Base-by-base conservation (phyloP, 208 protist species). In the Leishmania arabica region DNA sequence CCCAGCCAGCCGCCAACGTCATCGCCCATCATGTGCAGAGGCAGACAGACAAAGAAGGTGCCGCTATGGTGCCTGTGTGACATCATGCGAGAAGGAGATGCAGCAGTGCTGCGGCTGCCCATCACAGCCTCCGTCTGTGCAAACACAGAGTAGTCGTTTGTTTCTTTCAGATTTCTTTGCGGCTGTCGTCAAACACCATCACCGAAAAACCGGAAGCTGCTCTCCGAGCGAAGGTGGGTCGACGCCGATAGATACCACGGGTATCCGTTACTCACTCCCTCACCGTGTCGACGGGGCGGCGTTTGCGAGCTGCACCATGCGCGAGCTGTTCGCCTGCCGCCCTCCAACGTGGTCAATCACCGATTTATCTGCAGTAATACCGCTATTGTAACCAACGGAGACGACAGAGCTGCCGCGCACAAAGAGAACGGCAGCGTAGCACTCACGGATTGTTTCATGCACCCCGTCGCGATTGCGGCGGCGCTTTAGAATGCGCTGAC, bases 401-500 rank as follows among this genome's bases (percentile, higher is more conserved):
- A 90, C 72, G 45, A 97, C 83, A 71, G 86, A 91, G 82, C 83
- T 81, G 15, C 92, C 93, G 5, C 93, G 91, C 31, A 97, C 87
- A 88, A 97, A 96, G 9, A 97, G 49, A 3, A 95, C 90, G 3
- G 83, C 82, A 15, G 85, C 75, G 81, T 95, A 97, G 81, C 88
- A 94, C 86, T 94, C 90, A 3, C 81, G 88, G 21, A 7, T 64
- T 47, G 77, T 84, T 51, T 70, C 81, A 27, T 88, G 64, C 27
- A 78, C 73, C n/a, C 73, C 68, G 64, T 86, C 66, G 4, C 80
- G 64, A 78, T 24, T 70, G 53, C 80, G 62, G 40, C 84, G 74
- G 68, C 66, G 89, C 86, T 92, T 94, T 15, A 90, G 70, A 45
- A 86, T 78, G 31, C 84, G 79, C 64, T 93, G 85, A 11, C 94